Evolutionary conservation across 2,329 filamentous ascomycete genomes (phyloP).

Genomic region (Lachnellula subtilissima): DNA sequence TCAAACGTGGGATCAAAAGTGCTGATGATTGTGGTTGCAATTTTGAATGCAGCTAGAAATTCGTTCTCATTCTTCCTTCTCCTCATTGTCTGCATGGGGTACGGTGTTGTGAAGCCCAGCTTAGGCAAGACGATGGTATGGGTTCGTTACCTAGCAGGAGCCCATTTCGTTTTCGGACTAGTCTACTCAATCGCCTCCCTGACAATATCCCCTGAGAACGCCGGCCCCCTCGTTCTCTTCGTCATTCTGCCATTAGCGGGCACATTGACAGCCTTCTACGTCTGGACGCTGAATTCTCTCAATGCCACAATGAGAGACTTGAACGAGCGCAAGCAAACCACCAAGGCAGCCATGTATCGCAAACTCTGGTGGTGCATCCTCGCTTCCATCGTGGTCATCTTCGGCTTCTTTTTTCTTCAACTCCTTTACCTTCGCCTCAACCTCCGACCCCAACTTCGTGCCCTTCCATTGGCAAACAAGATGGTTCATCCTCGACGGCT

Average conservation of each 20-base stretch:
- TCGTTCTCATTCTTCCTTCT: conserved; percentile 98
- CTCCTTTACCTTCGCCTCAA: conserved; percentile 88
- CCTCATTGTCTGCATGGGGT: conserved; percentile 98
- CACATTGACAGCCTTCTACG: conserved; percentile 93
- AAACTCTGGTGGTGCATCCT: conserved; percentile 99
- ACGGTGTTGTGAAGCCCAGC: conserved; percentile 92
- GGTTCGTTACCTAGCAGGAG: conserved; percentile 83
- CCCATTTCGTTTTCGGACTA: conserved; percentile 91
- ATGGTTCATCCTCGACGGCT: conserved; percentile 96
- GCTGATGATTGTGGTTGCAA: conserved; percentile 83
- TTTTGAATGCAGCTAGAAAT: conserved; percentile 89
- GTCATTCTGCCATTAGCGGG: conserved; percentile 89
- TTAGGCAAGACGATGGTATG: conserved; percentile 92
- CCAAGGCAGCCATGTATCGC: conserved; percentile 94
- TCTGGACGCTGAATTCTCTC: conserved; percentile 96
- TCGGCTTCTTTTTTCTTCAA: conserved; percentile 99
- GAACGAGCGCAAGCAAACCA: conserved; percentile 87
- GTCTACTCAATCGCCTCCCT: conserved; percentile 90
- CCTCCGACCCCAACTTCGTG: conserved; percentile 80
- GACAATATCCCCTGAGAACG: conserved; percentile 81
- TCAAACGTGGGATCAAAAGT: conserved; percentile 78
- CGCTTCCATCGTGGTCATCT: conserved; percentile 87
- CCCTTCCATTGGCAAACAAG: conserved; percentile 95
- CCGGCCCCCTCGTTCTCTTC: conserved; percentile 81
- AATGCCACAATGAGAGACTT: conserved; percentile 95